Conservation (phyloP, 257 asterid species). For the Capsicum chinense region DNA sequence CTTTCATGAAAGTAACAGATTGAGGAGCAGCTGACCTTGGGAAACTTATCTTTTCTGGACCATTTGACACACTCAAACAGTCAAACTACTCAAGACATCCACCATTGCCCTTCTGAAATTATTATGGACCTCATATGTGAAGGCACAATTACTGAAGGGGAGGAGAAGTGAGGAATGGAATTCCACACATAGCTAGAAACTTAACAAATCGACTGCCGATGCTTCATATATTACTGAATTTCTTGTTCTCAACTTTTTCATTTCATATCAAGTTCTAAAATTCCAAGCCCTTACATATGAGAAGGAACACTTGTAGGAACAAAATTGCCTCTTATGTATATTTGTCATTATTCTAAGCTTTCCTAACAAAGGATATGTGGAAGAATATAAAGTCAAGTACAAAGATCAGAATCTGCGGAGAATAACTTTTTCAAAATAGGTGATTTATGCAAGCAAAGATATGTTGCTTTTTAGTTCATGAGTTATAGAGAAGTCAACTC, state of each 20-base stretch:
- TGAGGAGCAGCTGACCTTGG: neutral
- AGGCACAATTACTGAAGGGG: neutral
- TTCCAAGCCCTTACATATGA: neutral
- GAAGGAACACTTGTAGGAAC: neutral
- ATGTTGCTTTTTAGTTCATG: neutral
- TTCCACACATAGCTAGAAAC: neutral
- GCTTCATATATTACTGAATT: neutral
- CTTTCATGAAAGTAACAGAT: conserved; percentile 17
- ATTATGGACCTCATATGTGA: neutral
- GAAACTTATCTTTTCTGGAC: neutral
- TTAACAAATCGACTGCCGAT: neutral
- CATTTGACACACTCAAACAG: neutral
- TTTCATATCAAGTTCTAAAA: neutral
- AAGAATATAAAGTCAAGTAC: neutral
- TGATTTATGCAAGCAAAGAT: neutral
- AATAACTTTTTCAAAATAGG: too few relatives aligned
- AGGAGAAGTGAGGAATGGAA: neutral
- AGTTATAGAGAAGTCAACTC: conserved; percentile 7
- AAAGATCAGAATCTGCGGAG: neutral
- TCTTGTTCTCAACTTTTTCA: neutral
- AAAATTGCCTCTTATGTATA: neutral
- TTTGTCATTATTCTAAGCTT: conserved; percentile 14
- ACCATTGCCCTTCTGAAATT: neutral
- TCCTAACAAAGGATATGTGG: neutral
- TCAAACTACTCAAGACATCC: neutral